Evolutionary conservation across 306 rosid species (phyloP), one percentile per base, ranked within the genome.

Genomic region (Glycyrrhiza uralensis): DNA sequence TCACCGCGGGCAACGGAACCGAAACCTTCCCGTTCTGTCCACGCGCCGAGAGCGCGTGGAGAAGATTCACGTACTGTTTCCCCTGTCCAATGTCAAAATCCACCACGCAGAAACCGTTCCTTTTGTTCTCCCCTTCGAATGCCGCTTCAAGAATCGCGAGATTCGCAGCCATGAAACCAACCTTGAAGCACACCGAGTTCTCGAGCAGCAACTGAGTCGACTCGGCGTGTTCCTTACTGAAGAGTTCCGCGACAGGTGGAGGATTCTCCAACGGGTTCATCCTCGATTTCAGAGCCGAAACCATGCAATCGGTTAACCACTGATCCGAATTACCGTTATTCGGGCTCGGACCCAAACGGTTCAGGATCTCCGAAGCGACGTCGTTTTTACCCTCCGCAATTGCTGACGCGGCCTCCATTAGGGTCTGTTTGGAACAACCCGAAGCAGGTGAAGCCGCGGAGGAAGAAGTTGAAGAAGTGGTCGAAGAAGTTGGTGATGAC

Each of bases 1-100:
- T 85, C 72, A 94, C 63, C 17, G 33, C 0, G 72, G 13, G n/a
- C n/a, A n/a, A n/a, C n/a, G n/a, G n/a, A n/a, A n/a, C n/a, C n/a
- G n/a, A n/a, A 46, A 59, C 57, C 11, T 56, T 30, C 0, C 29
- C 49, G 35, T 55, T 9, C 33, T 75, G 54, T 0, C 67, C 80
- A 30, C 89, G 90, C 51, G 57, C 38, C 3, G 74, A 13, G 6
- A 94, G 91, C 63, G 49, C 76, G 65, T 51, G 83, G 6, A 94
- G 65, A 1, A 94, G 97, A 4, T 17, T 56, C 36, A 17, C 4
- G 33, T 89, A 94, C 69, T 87, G 97, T 7, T 71, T 76, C 0
- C 92, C 98, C 28, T 85, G 78, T 9, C 96, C 96, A 24, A 94
- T 86, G 24, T 89, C 97, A 19, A 94, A 94, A 84, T 94, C 98